Base-by-base conservation (phyloP, 179 eudicot species). In the Beta macrorhiza region DNA sequence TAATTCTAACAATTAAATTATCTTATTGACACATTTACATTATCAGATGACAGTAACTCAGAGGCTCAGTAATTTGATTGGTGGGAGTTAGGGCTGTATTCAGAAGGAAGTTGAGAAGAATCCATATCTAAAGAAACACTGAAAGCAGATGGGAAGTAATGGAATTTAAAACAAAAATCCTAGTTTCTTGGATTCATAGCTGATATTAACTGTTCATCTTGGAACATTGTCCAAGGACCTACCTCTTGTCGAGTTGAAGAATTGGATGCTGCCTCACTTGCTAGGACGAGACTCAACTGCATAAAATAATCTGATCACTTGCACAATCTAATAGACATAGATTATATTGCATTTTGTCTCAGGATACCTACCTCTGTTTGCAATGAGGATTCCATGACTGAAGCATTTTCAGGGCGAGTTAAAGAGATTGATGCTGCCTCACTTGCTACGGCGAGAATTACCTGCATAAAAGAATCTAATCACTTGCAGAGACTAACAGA, bases 291-390 rank as follows among this genome's bases (percentile, higher is more conserved):
- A 37, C 51, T 76, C 32, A 42, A 55, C 87, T 85, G 87, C 78
- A 82, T 29, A n/a, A 7, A 74, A 57, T 22, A 75, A 37, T 53
- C 32, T 0, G 25, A 51, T 67, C 59, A 79, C 19, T 25, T 45
- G 57, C 44, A 63, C 61, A 52, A 57, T 74, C 19, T 61, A 32
- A 11, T 56, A 22, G 42, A n/a, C 9, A 51, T n/a, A 45, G 11
- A 49, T 10, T 13, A 51, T 51, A 7, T 67, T 61, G 12, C 25
- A 56, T 56, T 65, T 19, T 67, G 62, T 59, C 29, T 62, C 6
- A 65, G 56, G 52, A 42, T 37, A n/a, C 37, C 8, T 85, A 90
- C 91, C 87, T 82, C 85, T 75, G 68, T 76, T 37, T 74, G 84
- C 51, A 73, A 49, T 81, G 80, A 80, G 74, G 84, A 79, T 53